Evolutionary conservation across 1,284 basidiomycete genomes (phyloP), one percentile per base, ranked within the genome.

Genomic region (Clitocybe nebularis): DNA sequence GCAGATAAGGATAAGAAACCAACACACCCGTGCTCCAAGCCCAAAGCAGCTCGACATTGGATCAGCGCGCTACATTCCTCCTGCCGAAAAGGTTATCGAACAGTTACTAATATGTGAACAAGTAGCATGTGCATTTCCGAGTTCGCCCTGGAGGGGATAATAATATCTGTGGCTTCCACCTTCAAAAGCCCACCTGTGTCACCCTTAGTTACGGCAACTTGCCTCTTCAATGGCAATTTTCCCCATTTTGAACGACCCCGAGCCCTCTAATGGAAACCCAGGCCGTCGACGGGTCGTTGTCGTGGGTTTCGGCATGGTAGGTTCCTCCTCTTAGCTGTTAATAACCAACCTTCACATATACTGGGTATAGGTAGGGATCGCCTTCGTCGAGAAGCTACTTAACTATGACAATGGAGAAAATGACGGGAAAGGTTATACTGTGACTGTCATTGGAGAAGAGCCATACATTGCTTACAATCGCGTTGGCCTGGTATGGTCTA

Each of bases 381-480:
- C 33, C 7, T 42, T 42, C 24, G 25, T 42, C 8, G 41, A 42
- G 14, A 42, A 36, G 33, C 33, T 42, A 1, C 20, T 42, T 9
- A 36, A 14, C 19, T 42, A 36, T n/a, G 33, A 42, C 9, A 26
- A 23, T 6, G 33, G 21, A 19, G 35, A 23, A 22, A 19, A 14
- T 10, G 20, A 23, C 9, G 35, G 20, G 11, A 10, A 42, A 16
- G 24, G 25, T 28, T 42, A 22, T 19, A 26, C 17, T 28, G 28
- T 36, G 19, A 17, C 33, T 20, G 28, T 33, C 5, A 36, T 35
- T 16, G 79, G 81, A 14, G 80, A 84, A 59, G 80, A 64, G 41
- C 33, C 39, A 6, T 50, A 57, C 37, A 49, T 63, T 42, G 62
- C 63, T 3, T 66, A 66, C 43, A 66, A 66, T 48, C 62, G 63